These are phyloP conservation scores for Orbilia brochopaga DNA, from an alignment of 2,329 filamentous ascomycete species.

Conservation along the genomic window DNA sequence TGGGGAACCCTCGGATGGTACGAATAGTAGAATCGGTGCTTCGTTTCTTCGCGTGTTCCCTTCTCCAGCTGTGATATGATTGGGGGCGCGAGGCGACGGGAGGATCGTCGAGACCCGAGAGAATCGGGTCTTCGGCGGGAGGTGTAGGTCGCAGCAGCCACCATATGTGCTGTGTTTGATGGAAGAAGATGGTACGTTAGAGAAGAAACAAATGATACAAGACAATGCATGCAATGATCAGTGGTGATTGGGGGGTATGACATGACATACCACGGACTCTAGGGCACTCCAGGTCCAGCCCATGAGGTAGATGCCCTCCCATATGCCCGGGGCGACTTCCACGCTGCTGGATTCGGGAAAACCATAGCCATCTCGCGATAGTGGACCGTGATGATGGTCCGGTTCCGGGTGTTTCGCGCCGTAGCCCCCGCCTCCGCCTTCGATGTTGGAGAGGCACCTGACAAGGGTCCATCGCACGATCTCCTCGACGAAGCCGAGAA, in stretches of 20 bases:
- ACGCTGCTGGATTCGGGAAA: constrained; percentile 24
- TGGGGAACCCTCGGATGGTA: constrained; percentile 37
- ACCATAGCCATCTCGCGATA: background rate
- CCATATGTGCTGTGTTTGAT: constrained; percentile 25
- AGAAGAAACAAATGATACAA: background rate
- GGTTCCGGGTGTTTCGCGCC: constrained; percentile 41
- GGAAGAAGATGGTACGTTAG: background rate
- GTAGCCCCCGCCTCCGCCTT: constrained; percentile 41
- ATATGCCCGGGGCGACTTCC: constrained; percentile 44
- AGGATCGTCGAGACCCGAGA: background rate
- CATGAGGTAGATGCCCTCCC: constrained; percentile 46
- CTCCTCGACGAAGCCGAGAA: constrained; percentile 34
- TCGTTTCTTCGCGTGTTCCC: constrained; percentile 42
- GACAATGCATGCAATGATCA: too few species aligned
- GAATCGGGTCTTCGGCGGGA: background rate
- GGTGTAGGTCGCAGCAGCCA: constrained; percentile 17
- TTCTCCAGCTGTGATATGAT: constrained; percentile 47
- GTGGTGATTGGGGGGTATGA: too few species aligned
- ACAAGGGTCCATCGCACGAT: constrained; percentile 33
- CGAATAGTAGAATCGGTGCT: constrained; percentile 44
- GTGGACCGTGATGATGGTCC: constrained; percentile 8
- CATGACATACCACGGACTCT: constrained; percentile 30
- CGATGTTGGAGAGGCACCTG: constrained; percentile 20
- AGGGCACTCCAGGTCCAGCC: constrained; percentile 41
- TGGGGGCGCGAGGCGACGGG: constrained; percentile 26